Evolutionary conservation across 2,329 filamentous ascomycete genomes (phyloP), one percentile per base, ranked within the genome.

Genomic region (Penicillium sp.): DNA sequence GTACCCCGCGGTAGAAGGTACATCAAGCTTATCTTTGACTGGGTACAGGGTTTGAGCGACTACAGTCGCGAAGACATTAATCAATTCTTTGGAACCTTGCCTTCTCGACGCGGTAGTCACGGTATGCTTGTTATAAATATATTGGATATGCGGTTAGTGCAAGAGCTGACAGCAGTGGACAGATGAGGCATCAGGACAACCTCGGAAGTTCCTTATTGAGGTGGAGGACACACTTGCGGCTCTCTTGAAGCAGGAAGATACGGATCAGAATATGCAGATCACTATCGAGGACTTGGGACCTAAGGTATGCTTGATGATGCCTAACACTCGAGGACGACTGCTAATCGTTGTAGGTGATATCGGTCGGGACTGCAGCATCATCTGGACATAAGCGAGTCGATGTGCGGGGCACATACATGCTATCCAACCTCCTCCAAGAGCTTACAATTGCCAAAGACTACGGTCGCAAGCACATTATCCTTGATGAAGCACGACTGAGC

Each of bases 241-340:
- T 58, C 81, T 99, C 44, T 82, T 91, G 60, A 85, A 86, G 38
- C 89, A 93, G 64, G 94, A 99, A 75, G 94, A 99, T 70, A 95
- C 92, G 31, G 92, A 99, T 75, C 82, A 85, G 55, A 97, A 99
- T 75, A 90, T 91, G 82, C 92, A 97, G 75, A 99, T 99, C 73
- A 99, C 94, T 31, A 96, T 97, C 67, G 94, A 97, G 71, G 94
- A 99, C 76, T 84, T 85, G 62, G 94, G 94, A 0, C 93, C 94
- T 49, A 99, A 97, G 83, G 90, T 89, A 70, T 44, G 62, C 38
- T 50, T 16, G 15, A 29, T 40, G 19, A 19, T 34, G 4, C n/a
- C 21, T 25, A 34, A 39, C 29, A 19, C 13, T 15, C 29, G 11
- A 33, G 15, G 13, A 33, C 16, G 29, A 13, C 38, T 58, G 60